A percentile compares a stretch with the other conserved stretches of the same genome.
These are phyloP conservation scores for Ensete glaucum DNA, from an alignment of 176 grass and related monocot species.

Conservation along the genomic window DNA sequence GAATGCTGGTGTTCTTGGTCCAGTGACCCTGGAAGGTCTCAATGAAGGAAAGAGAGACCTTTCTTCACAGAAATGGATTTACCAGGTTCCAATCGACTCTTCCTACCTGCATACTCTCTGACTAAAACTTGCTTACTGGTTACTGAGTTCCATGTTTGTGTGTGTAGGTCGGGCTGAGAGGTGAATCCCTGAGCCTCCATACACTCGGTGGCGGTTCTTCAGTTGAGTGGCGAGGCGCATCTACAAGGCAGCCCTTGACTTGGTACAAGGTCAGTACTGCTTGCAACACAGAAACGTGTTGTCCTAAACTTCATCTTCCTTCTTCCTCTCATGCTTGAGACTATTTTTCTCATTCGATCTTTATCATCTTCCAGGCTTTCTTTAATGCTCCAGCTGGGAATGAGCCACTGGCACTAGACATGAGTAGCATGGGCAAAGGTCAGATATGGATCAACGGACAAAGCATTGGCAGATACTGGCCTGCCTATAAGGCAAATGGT, in stretches of 20 bases:
- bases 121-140: background rate
- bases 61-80: constrained; percentile 80
- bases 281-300: background rate
- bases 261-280: constrained; percentile 75
- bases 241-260: constrained; percentile 52
- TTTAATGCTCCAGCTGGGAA: constrained; percentile 65
- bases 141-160: background rate
- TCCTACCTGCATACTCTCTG: background rate
- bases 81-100: constrained; percentile 35
- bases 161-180: constrained; percentile 65
- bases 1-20: constrained; percentile 79
- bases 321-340: too few species aligned
- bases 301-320: too few species aligned
- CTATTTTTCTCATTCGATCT: too few species aligned
- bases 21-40: constrained; percentile 54
- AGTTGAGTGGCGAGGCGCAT: constrained; percentile 55
- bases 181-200: constrained; percentile 52
- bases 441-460: constrained; percentile 90
- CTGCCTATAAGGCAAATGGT: constrained; percentile 50
- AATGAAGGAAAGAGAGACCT: constrained; percentile 64
- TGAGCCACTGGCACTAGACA: constrained; percentile 75
- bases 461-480: constrained; percentile 75
- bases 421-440: constrained; percentile 91
- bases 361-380: constrained; percentile 34
- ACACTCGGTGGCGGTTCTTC: constrained; percentile 52